Base-by-base conservation (phyloP, 495 filamentous ascomycete genomes). In the Penicillium angulare region DNA sequence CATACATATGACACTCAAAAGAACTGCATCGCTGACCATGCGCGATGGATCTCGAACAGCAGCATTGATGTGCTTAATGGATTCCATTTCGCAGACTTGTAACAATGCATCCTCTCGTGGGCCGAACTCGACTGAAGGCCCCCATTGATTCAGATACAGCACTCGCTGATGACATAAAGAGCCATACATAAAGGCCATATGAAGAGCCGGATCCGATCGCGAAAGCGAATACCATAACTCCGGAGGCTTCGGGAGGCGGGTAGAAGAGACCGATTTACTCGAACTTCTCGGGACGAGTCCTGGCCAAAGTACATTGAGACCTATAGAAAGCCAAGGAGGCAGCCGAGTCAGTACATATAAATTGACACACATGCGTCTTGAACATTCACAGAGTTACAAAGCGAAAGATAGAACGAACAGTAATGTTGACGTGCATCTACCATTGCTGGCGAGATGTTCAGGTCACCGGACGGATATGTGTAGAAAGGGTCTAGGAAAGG, bases 1-100 rank as follows among this genome's bases (percentile, higher is more conserved):
- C 70, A 75, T 69, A 40, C 69, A 71, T 15, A 74, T 63, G 0
- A 75, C 70, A 27, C 69, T 71, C 3, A 72, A 56, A 16, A 75
- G 53, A 0, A 75, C 55, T 0, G 66, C 66, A 55, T 75, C 71
- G 16, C 61, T 66, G 2, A 66, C 43, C 1, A 63, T 68, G 6
- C 68, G 66, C 7, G 43, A 49, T 0, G 67, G 65, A 34, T 71
- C 59, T 10, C 45, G 53, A 32, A 75, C 55, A 5, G 72, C 66
- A 21, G 57, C 41, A 10, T 62, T 73, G 22, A 75, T 69, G 56
- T 66, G 49, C 40, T 65, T 53, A 53, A 75, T 72, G 0, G 68
- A 59, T 35, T 72, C 66, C 49, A 68, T 59, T 38, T 75, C 69
- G 34, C 60, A 66, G 6, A 60, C n/a, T 33, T 68, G 51, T 3